phyloP scores from a whole-genome alignment of 441 rosid genomes.

The Hura crepitans region DNA sequence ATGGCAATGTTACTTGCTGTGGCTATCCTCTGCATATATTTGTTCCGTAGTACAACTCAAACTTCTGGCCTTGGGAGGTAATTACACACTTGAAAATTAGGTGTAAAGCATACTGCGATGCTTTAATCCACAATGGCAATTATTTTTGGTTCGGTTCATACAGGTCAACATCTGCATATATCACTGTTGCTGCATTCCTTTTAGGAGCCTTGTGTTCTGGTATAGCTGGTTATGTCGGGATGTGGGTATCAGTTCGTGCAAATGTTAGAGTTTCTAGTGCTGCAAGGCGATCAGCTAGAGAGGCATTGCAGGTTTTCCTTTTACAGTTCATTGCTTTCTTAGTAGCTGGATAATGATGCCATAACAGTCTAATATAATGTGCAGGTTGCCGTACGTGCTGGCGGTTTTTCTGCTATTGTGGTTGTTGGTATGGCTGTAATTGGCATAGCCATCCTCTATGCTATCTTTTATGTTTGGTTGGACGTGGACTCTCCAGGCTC shows the following conservation, averaged over 20 bases:
- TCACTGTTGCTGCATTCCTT: slow-evolving; percentile 93
- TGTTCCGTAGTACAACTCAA: slow-evolving; percentile 80
- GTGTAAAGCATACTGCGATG: not conserved
- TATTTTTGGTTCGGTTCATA: slow-evolving; percentile 29
- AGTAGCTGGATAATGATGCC: slow-evolving; percentile 19
- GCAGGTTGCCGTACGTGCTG: slow-evolving; percentile 95
- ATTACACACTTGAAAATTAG: slow-evolving; percentile 23
- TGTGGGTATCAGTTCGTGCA: slow-evolving; percentile 99
- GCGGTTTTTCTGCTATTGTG: slow-evolving; percentile 95
- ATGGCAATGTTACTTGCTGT: slow-evolving; percentile 89
- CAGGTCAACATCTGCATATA: slow-evolving; percentile 81
- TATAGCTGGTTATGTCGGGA: slow-evolving; percentile 93
- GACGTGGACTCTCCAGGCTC: slow-evolving; percentile 78
- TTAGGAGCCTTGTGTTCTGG: slow-evolving; percentile 96
- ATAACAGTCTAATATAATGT: slow-evolving; percentile 27
- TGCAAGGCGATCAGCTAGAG: slow-evolving; percentile 97
- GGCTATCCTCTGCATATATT: slow-evolving; percentile 77
- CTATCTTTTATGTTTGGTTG: slow-evolving; percentile 85
- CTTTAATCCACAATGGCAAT: slow-evolving; percentile 17
- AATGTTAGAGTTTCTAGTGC: slow-evolving; percentile 98
- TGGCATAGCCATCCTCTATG: slow-evolving; percentile 92
- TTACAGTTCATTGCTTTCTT: slow-evolving; percentile 14
- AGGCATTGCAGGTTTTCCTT: slow-evolving; percentile 82
- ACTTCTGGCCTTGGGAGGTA: slow-evolving; percentile 95
- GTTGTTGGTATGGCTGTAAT: slow-evolving; percentile 98